phyloP scores from a whole-genome alignment of 2,329 filamentous ascomycete species.

The Aureobasidium melanogenum region DNA sequence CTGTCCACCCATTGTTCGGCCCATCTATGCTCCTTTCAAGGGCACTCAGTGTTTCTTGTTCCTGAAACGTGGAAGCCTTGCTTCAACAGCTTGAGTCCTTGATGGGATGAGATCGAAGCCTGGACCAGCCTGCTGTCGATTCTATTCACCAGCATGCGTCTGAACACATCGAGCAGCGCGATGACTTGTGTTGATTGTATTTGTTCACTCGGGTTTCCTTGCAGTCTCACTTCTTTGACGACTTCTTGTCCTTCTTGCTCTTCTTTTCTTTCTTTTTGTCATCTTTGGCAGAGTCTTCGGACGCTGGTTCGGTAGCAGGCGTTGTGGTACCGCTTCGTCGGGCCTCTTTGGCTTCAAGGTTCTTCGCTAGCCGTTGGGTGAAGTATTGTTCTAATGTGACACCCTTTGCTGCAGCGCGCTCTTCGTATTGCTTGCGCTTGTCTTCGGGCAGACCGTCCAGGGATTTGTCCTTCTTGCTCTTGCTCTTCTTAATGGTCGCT shows the following conservation, averaged over 20 bases:
- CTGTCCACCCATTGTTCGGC: background rate
- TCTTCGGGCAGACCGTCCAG: conserved; percentile 22
- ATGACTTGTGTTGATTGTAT: background rate
- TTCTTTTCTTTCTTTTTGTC: conserved; percentile 14
- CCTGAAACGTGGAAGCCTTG: background rate
- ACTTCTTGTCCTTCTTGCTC: conserved; percentile 14
- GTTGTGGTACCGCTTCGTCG: conserved; percentile 4
- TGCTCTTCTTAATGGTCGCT: background rate
- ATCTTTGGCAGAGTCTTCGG: conserved; percentile 8
- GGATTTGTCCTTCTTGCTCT: conserved; percentile 15
- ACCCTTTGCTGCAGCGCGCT: conserved; percentile 25
- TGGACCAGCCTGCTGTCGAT: background rate
- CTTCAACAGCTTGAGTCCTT: too few species aligned
- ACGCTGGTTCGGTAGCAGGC: background rate
- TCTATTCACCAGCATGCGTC: background rate
- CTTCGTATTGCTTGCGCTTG: conserved; percentile 23
- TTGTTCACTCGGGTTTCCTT: background rate
- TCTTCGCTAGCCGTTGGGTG: background rate
- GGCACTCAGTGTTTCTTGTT: background rate
- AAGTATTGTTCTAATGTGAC: conserved; percentile 24
- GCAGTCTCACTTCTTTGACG: background rate
- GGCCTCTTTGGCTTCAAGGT: conserved; percentile 3
- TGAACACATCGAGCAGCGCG: background rate
- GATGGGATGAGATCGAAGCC: background rate
- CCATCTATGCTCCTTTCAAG: background rate